Evolutionary conservation across 2,329 filamentous ascomycete species (phyloP), one percentile per base, ranked within the genome.

Genomic region (Nannizziopsis arthrosporioides): DNA sequence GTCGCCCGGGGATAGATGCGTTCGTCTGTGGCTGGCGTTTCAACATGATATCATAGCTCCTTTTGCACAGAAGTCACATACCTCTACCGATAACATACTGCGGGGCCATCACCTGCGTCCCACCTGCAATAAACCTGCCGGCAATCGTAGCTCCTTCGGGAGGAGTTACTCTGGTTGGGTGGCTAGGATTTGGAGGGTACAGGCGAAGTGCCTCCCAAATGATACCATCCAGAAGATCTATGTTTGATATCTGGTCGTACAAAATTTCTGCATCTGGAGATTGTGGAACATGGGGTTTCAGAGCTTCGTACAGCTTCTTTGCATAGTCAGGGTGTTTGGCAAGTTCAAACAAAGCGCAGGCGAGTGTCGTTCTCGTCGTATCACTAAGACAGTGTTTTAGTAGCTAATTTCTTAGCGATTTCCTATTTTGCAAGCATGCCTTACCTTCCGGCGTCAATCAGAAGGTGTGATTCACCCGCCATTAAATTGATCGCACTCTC

Each of bases 81-180:
- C 50, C 47, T 9, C 50, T 37, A 42, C 63, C 61, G n/a, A 64
- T 55, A 6, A 38, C 14, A 17, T 46, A 48, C 22, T 50, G 42
- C 4, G 54, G 54, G 3, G 54, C 45, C 10, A 44, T 54, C 5
- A 57, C 61, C 39, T 55, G 55, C 15, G 51, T 56, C 42, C 59
- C 47, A 5, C 61, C 62, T 1, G 62, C 62, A 22, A 65, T 59
- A 44, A 51, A 54, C 14, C 53, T 51, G 34, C 59, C 61, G 17
- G 61, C 62, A 14, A 65, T 49, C 17, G 22, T 39, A 7, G 57
- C 57, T 5, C 57, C 58, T 44, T 60, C 58, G 1, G 59, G 59
- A 0, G 66, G 67, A 6, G 66, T 69, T 18, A 61, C 56, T 12
- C 66, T 64, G 12, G 55, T 54, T 9, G 51, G 53, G 11, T 60